Evolutionary conservation across 129 eudicot species (phyloP), one percentile per base, ranked within the genome.

Genomic region (Oenanthe sinensis): DNA sequence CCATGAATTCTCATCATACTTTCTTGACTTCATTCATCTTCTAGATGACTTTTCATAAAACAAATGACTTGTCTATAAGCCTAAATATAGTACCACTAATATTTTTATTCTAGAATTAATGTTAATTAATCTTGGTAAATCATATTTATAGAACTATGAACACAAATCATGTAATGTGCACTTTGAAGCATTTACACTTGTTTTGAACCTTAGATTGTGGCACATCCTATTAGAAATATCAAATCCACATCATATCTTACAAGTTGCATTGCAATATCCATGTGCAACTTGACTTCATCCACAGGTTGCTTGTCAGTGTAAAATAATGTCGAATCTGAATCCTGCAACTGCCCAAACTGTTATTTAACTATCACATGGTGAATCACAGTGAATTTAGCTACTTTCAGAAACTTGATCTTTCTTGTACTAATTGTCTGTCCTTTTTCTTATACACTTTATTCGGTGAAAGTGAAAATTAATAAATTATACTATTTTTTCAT

Each of bases 1-100:
- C 71, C 73, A 58, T 14, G 39, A 43, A 36, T 78, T 47, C 20
- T 47, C 50, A 45, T 5, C 43, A 67, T 72, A 17, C 26, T 22
- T 65, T 20, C 79, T 75, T 81, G 79, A 67, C 79, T 39, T n/a
- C 26, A 63, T 62, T 60, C 20, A 40, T 30, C 77, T 82, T 77
- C 81, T 82, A 82, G 77, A 58, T 15, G 58, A 45, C 76, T 40
- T 40, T 40, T 71, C 50, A 7, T 8, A 37, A 22, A 22, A 22
- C 30, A 58, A 22, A 58, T 58, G 30, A 60, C 33, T 22, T 60
- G 68, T 60, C 6, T 10, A n/a, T 60, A 24, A 60, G 28, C 68
- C 68, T 24, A 60, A n/a, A 60, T n/a, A 60, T 30, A 60, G 9
- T 1, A 60, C 2, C 68, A 58, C 68, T n/a, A 6, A n/a, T 22